Evolutionary conservation across 768 basidiomycete genomes (phyloP), one percentile per base, ranked within the genome.

Genomic region (Leccinum incarnatum): DNA sequence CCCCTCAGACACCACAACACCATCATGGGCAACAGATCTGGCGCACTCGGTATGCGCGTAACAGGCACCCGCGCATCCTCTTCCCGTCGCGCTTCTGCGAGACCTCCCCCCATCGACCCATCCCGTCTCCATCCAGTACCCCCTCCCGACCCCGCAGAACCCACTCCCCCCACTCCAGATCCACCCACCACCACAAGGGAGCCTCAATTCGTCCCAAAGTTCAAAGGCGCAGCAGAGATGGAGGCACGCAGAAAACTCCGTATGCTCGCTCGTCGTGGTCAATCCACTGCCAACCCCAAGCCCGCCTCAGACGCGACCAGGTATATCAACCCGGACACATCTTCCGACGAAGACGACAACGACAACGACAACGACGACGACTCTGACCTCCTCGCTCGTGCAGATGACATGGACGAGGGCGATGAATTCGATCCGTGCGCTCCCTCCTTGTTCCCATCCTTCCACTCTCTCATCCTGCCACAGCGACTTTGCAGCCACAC

Each of bases 141-240:
- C 14, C 17, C 67, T 6, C 45, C 27, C 12, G 63, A 71, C 42
- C 40, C 50, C 32, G 66, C 66, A 7, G 30, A 40, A 7, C 32
- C 32, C 32, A 32, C 12, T 27, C 63, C 58, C 19, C 52, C 25
- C 3, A 64, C 64, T 21, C 66, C 64, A 0, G 65, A 66, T 12
- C 82, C 78, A 19, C 81, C 80, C 4, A 82, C 78, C 17, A 80
- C 80, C 4, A 64, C 78, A 12, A 86, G 83, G 60, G 80, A 75
- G 12, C 74, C 80, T 5, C 83, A 80, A 54, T 92, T 91, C 64
- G 77, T 89, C 25, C 91, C 91, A 17, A 87, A 83, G 53, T 93
- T 93, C 75, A 89, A 85, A 63, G 86, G 89, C 8, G 87, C 88
- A 0, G 91, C 84, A n/a, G 90, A 94, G 70, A 93, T 93, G 91